These are phyloP conservation scores for Suhomyces atakaporum DNA, from an alignment of 1,139 yeast genomes.

Conservation along the genomic window DNA sequence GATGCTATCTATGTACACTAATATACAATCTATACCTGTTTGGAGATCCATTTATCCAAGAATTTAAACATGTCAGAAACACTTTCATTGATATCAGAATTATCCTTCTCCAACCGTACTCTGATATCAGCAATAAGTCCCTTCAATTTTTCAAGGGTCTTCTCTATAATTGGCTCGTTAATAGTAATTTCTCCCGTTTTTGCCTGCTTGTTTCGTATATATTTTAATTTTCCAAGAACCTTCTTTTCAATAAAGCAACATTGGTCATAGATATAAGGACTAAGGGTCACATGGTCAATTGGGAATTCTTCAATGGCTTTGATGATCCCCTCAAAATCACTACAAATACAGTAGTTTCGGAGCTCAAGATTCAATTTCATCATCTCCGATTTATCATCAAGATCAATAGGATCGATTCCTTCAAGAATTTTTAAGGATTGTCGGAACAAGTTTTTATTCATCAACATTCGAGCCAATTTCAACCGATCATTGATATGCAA, in stretches of 20 bases:
- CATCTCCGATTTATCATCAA: conserved; percentile 31
- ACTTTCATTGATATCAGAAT: conserved; percentile 23
- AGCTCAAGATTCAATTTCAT: conserved; percentile 26
- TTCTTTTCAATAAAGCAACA: conserved; percentile 32
- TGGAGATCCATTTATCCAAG: conserved; percentile 29
- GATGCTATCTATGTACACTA: conserved; percentile 9
- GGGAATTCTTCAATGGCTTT: conserved; percentile 32
- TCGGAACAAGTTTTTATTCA: conserved; percentile 29
- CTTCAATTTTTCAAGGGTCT: conserved; percentile 19
- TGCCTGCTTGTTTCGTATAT: conserved; percentile 8
- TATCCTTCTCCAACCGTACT: conserved; percentile 33
- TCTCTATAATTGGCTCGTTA: background rate
- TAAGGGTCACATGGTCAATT: conserved; percentile 30
- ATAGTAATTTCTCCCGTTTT: conserved; percentile 1
- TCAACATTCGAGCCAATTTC: conserved; percentile 32
- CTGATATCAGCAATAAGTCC: conserved; percentile 40
- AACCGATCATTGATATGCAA: conserved; percentile 30
- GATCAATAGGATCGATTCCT: conserved; percentile 23
- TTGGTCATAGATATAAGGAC: conserved; percentile 39
- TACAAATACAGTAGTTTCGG: conserved; percentile 23
- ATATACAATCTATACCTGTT: conserved; percentile 4
- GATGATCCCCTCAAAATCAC: conserved; percentile 24
- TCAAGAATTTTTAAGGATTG: conserved; percentile 29
- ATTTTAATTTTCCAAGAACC: conserved; percentile 19
- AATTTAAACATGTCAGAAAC: conserved; percentile 25